Percentiles rank a stretch among this genome's conserved stretches.
phyloP scores from a whole-genome alignment of 176 grass and related monocot species.

The Carex cristatella region DNA sequence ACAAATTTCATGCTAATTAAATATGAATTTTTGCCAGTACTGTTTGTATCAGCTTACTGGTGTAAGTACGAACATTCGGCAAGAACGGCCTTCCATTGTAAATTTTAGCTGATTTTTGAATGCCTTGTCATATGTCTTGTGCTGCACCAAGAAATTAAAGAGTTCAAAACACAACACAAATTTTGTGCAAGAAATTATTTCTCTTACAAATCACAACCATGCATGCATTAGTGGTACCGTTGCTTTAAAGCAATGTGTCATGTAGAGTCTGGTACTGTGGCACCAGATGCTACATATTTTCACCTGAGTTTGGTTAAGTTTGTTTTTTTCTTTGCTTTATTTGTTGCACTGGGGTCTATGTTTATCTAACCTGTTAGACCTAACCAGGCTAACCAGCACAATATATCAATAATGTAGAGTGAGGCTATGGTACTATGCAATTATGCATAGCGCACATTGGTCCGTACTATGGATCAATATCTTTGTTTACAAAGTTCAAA shows the following conservation, averaged over 20 bases:
- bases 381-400: not conserved
- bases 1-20: not conserved
- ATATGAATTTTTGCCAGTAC: not conserved
- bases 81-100: conserved; percentile 43
- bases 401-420: not conserved
- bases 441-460: no score
- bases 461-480: no score
- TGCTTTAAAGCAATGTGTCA: not conserved
- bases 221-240: not conserved
- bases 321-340: not conserved
- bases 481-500: no score
- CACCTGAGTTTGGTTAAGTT: not conserved
- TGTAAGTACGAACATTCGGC: conserved; percentile 63
- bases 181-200: not conserved
- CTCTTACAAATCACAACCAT: not conserved
- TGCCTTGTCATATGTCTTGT: conserved; percentile 33
- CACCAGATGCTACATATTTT: not conserved
- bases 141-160: conserved; percentile 19
- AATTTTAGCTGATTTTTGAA: conserved; percentile 47
- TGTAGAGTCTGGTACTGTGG: not conserved
- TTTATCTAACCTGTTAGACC: not conserved
- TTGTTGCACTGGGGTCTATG: not conserved
- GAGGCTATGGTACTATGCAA: no score
- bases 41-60: conserved; percentile 12
- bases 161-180: not conserved